Conservation (phyloP, 2,329 filamentous ascomycete genomes). For the Nannizzia gypsea region DNA sequence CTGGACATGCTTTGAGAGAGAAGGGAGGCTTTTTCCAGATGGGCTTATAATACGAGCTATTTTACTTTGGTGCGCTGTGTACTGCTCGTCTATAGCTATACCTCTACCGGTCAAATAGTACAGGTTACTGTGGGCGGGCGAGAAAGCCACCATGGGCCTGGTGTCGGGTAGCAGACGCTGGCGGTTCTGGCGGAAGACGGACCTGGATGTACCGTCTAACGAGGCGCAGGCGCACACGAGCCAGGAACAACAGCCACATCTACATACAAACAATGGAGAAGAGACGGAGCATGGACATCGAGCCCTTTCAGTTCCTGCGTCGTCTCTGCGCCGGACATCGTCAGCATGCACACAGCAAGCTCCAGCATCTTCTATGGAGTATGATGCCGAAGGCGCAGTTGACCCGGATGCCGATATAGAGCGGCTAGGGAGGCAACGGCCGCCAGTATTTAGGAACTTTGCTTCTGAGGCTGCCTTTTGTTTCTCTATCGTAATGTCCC, state of each 20-base stretch:
- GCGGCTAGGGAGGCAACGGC: slow-evolving; percentile 50
- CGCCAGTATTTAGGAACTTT: slow-evolving; percentile 42
- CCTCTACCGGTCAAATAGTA: not conserved
- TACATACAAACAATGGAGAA: not conserved
- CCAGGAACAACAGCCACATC: not conserved
- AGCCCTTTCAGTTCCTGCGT: not conserved
- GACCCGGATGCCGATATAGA: slow-evolving; percentile 35
- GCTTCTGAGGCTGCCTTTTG: slow-evolving; percentile 52
- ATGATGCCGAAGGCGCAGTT: not conserved
- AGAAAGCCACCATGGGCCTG: not conserved
- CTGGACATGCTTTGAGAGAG: not conserved
- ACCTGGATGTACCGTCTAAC: not conserved
- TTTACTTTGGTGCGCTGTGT: too few relatives aligned
- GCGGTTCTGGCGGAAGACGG: not conserved
- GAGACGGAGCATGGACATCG: not conserved
- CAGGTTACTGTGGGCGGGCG: not conserved
- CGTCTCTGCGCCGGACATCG: not conserved
- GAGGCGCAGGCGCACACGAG: not conserved
- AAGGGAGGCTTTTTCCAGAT: not conserved
- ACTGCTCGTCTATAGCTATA: too few relatives aligned
- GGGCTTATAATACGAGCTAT: not conserved
- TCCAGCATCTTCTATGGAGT: not conserved
- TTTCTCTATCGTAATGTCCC: slow-evolving; percentile 50
- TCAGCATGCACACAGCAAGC: not conserved
- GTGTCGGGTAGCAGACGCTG: not conserved